Evolutionary conservation across 176 grass and related monocot genomes (phyloP).

Genomic region (Otatea glauca): DNA sequence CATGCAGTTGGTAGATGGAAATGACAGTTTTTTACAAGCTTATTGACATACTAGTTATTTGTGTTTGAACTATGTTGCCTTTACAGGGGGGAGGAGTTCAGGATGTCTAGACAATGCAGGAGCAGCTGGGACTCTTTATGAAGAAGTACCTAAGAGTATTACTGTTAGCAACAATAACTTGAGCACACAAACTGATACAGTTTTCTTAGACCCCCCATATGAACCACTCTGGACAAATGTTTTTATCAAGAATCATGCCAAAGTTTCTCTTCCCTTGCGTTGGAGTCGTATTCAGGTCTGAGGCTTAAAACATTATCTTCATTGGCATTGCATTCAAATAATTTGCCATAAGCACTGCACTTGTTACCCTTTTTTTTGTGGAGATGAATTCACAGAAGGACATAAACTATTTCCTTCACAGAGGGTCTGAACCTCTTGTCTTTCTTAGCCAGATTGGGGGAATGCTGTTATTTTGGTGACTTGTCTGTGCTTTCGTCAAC

Average conservation of each 20-base stretch:
- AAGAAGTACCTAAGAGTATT: constrained; percentile 95
- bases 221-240: constrained; percentile 99
- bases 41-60: constrained; percentile 30
- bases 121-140: constrained; percentile 96
- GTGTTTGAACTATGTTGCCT: constrained; percentile 23
- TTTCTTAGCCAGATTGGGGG: constrained; percentile 18
- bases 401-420: constrained; percentile 19
- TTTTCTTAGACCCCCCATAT: constrained; percentile 83
- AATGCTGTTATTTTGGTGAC: not conserved
- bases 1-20: constrained; percentile 22
- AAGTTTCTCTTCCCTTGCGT: constrained; percentile 88
- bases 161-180: constrained; percentile 90
- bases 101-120: constrained; percentile 83
- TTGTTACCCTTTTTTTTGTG: constrained; percentile 23
- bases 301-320: constrained; percentile 17
- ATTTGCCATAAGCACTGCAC: constrained; percentile 7
- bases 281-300: constrained; percentile 97
- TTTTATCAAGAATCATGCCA: constrained; percentile 81
- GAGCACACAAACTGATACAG: constrained; percentile 91
- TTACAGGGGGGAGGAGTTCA: constrained; percentile 78
- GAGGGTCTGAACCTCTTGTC: not conserved
- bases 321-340: constrained; percentile 23
- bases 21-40: constrained; percentile 19
- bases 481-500: constrained; percentile 18
- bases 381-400: constrained; percentile 20